These are phyloP conservation scores for Rosa chinensis DNA, from an alignment of 306 rosid genomes.

Conservation along the genomic window DNA sequence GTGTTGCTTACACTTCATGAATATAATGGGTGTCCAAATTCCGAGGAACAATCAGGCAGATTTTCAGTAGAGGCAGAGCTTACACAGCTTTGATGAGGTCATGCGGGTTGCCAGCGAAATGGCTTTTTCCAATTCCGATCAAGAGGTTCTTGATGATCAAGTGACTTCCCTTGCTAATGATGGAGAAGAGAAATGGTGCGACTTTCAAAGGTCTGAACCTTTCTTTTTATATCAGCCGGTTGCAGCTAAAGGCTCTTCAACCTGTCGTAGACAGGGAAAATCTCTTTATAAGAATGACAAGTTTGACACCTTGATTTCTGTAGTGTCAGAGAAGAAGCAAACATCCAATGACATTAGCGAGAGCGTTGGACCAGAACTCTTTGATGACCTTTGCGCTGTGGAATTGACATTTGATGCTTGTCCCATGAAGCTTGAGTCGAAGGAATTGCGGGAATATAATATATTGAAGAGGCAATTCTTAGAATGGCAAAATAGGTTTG, in stretches of 20 bases:
- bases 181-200: conserved; percentile 4
- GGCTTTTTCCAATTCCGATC: neutral
- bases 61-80: conserved; percentile 49
- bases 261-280: neutral
- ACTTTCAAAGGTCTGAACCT: conserved; percentile 7
- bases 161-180: conserved; percentile 5
- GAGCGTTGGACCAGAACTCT: conserved; percentile 36
- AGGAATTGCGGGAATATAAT: conserved; percentile 28
- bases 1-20: conserved; percentile 52
- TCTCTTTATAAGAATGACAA: conserved; percentile 12
- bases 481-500: conserved; percentile 44
- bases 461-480: conserved; percentile 43
- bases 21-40: conserved; percentile 36
- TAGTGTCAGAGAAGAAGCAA: neutral
- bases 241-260: neutral
- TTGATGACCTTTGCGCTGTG: conserved; percentile 48
- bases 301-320: conserved; percentile 15
- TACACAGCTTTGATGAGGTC: conserved; percentile 7
- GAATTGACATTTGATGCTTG: conserved; percentile 49
- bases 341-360: conserved; percentile 24
- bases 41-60: conserved; percentile 29
- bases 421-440: conserved; percentile 25
- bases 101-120: conserved; percentile 15
- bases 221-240: conserved; percentile 19
- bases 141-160: neutral